Conservation (phyloP, 345 rosid genomes). For the Firmiana major region DNA sequence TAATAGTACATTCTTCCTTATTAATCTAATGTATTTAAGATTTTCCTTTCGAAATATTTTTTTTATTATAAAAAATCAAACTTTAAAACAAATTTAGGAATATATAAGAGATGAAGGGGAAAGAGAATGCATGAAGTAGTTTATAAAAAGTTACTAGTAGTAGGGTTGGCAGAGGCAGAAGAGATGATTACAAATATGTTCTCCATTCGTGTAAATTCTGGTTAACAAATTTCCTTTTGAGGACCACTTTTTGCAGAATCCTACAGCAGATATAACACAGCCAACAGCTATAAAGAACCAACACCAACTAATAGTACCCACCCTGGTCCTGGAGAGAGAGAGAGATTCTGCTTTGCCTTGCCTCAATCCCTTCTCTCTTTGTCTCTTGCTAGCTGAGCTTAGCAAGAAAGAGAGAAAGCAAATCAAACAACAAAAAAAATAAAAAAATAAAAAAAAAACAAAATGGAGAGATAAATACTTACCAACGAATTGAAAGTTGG, state of each 20-base stretch:
- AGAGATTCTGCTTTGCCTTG: neutral
- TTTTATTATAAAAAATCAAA: too few relatives aligned
- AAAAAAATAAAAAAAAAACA: too few relatives aligned
- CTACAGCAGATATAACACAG: slow-evolving; percentile 6
- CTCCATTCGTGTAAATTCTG: slow-evolving; percentile 11
- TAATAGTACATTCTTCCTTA: too few relatives aligned
- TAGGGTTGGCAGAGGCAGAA: neutral
- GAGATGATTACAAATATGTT: neutral
- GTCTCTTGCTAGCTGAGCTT: neutral
- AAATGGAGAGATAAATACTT: neutral
- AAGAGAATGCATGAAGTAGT: too few relatives aligned
- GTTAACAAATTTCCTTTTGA: neutral
- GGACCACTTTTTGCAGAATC: slow-evolving; percentile 8
- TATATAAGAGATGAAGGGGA: too few relatives aligned
- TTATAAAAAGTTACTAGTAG: too few relatives aligned
- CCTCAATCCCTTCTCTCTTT: neutral
- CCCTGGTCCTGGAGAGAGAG: slow-evolving; percentile 41
- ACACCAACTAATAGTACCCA: neutral
- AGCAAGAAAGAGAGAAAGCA: neutral
- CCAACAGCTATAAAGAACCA: slow-evolving; percentile 13
- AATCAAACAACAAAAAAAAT: neutral
- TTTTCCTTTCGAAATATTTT: too few relatives aligned
- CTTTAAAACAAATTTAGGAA: too few relatives aligned
- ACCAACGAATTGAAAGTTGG: slow-evolving; percentile 6
- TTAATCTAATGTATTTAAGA: too few relatives aligned